These are phyloP conservation scores for Thermothelomyces thermophilus DNA, from an alignment of 2,329 filamentous ascomycete genomes.

Conservation along the genomic window DNA sequence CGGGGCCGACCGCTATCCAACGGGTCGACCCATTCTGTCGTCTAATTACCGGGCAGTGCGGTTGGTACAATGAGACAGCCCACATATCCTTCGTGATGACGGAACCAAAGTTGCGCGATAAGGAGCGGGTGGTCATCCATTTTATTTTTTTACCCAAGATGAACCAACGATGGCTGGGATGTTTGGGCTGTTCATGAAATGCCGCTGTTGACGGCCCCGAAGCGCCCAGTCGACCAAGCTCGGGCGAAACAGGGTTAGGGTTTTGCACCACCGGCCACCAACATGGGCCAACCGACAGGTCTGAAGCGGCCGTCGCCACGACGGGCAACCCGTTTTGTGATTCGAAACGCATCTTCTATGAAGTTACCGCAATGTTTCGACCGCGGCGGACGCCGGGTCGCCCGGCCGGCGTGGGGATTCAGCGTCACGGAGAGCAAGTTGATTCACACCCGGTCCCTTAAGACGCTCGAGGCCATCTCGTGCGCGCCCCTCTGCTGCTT, in stretches of 20 bases:
- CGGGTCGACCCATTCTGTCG: no score
- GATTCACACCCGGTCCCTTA: not conserved
- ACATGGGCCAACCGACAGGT: constrained; percentile 2
- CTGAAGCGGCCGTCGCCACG: not conserved
- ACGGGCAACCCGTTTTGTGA: not conserved
- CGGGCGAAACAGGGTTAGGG: constrained; percentile 7
- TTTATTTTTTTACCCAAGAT: no score
- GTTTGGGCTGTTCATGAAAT: no score
- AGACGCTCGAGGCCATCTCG: not conserved
- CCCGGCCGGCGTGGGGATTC: constrained; percentile 1
- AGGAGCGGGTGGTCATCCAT: no score
- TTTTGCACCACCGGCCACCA: not conserved
- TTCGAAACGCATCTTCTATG: constrained; percentile 5
- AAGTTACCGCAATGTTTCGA: constrained; percentile 3
- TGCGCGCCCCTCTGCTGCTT: not conserved
- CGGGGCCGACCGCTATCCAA: no score
- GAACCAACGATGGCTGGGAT: no score
- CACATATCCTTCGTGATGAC: no score
- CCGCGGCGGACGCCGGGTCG: not conserved
- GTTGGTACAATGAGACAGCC: no score
- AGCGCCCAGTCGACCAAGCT: no score
- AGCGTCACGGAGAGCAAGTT: not conserved
- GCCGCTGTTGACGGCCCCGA: no score
- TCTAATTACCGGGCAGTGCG: no score
- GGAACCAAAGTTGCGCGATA: no score